Evolutionary conservation across 2,329 filamentous ascomycete species (phyloP).

Genomic region (Penicillium paneum): DNA sequence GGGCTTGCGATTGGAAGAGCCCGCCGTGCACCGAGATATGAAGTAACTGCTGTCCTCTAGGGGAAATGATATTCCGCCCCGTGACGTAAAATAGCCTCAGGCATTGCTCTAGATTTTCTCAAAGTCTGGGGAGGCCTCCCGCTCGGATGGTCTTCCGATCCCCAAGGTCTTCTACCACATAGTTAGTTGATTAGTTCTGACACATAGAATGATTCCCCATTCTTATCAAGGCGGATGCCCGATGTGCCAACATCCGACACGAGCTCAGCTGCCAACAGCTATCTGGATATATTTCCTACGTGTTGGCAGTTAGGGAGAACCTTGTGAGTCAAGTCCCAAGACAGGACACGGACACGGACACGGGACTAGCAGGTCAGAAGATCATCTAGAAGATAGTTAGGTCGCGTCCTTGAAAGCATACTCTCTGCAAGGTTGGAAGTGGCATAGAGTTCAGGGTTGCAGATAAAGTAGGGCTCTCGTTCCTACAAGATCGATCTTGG

Average conservation of each 20-base stretch:
- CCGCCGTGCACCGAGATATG: constrained; percentile 17
- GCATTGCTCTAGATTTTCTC: not conserved
- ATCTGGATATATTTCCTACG: not conserved
- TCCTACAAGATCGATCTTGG: not conserved
- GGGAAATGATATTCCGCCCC: constrained; percentile 16
- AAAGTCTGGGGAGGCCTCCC: not conserved
- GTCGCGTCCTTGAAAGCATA: not conserved
- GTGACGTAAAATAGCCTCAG: constrained; percentile 4
- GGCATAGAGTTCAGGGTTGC: not conserved
- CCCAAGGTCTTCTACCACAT: not conserved
- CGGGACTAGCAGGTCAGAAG: constrained; percentile 1
- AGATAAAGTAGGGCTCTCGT: not conserved
- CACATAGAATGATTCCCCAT: not conserved
- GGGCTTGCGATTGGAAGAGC: constrained; percentile 22
- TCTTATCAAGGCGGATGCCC: not conserved
- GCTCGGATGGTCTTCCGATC: not conserved
- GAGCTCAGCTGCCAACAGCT: not conserved
- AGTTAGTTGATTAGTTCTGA: not conserved
- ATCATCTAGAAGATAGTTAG: not conserved
- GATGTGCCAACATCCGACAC: not conserved
- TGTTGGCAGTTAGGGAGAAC: not conserved
- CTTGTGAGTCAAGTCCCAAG: not conserved
- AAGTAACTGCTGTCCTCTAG: constrained; percentile 15
- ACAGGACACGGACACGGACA: not conserved
- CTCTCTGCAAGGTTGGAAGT: constrained; percentile 1